Evolutionary conservation across 306 rosid species (phyloP), one percentile per base, ranked within the genome.

Genomic region (Ceratonia siliqua): DNA sequence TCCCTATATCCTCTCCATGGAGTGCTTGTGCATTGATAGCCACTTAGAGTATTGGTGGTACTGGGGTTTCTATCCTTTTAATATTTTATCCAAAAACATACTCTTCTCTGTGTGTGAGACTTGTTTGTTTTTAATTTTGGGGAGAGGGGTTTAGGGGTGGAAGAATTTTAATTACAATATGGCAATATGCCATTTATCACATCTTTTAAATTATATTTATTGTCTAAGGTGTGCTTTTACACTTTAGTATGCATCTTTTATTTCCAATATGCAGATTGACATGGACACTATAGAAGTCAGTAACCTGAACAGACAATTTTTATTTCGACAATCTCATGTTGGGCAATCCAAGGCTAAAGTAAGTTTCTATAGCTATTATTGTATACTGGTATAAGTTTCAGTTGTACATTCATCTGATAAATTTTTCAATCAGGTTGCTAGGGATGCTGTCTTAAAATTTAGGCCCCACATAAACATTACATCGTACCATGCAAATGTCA

Each of bases 261-360:
- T 77, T 85, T 58, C 63, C 70, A 25, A 79, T 46, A 43, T 82
- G 85, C 86, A 95, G 99, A 95, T 95, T 72, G 99, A 95, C 86
- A 95, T 95, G 99, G 99, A 95, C 83, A 95, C 99, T 21, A 95
- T 95, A 82, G 99, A 95, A 92, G 99, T 95, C 82, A 95, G 99
- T 81, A 95, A 95, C 86, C 95, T 95, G 75, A 95, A 95, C 87
- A 84, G 99, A 83, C 99, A 95, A 81, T 95, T 95, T 91, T 87
- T 95, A 68, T 95, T 95, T 82, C 93, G 98, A 72, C 87, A 92
- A 79, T 95, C 85, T n/a, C 99, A 95, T 85, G 99, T 95, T 42
- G 99, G 99, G 76, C 97, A 83, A 63, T 90, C 99, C 69, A 95
- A 95, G 88, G 98, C 99, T 52, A 86, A 87, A 88, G 99, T 95